Percentiles rank a stretch among this genome's conserved stretches.
These are phyloP conservation scores for Populus tremula DNA, from an alignment of 345 rosid genomes.

Conservation along the genomic window DNA sequence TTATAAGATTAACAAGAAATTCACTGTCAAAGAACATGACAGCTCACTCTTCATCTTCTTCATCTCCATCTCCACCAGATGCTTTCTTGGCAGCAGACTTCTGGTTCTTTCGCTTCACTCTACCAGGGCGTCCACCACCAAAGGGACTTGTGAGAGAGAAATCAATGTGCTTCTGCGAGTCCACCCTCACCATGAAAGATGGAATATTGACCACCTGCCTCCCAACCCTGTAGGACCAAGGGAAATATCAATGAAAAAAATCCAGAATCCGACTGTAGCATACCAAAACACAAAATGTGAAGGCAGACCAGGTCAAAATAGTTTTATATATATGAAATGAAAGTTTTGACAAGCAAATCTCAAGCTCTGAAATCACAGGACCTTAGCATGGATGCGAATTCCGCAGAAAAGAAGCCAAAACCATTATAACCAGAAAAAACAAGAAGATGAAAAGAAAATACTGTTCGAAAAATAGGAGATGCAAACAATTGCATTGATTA, in stretches of 20 bases:
- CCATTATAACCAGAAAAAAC: neutral
- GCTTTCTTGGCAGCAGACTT: constrained; percentile 16
- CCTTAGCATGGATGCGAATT: neutral
- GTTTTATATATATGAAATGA: neutral
- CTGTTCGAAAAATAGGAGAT: neutral
- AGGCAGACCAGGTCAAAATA: no score
- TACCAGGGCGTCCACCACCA: constrained; percentile 47
- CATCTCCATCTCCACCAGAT: constrained; percentile 17
- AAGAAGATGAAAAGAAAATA: neutral
- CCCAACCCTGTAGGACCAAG: constrained; percentile 48
- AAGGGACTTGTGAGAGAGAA: constrained; percentile 67
- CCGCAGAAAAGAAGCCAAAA: neutral
- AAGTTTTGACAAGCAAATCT: neutral
- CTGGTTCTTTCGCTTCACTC: constrained; percentile 21
- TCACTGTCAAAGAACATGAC: neutral
- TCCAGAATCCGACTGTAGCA: no score
- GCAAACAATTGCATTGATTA: neutral
- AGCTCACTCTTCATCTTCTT: constrained; percentile 10
- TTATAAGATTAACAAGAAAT: neutral
- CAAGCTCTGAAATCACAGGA: neutral
- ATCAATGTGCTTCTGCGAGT: constrained; percentile 67
- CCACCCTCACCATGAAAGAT: constrained; percentile 68
- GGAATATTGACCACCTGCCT: constrained; percentile 72
- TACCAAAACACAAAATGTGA: neutral
- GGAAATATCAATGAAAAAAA: neutral